Base-by-base conservation (phyloP, 129 eudicot species). In the Flaveria robusta region DNA sequence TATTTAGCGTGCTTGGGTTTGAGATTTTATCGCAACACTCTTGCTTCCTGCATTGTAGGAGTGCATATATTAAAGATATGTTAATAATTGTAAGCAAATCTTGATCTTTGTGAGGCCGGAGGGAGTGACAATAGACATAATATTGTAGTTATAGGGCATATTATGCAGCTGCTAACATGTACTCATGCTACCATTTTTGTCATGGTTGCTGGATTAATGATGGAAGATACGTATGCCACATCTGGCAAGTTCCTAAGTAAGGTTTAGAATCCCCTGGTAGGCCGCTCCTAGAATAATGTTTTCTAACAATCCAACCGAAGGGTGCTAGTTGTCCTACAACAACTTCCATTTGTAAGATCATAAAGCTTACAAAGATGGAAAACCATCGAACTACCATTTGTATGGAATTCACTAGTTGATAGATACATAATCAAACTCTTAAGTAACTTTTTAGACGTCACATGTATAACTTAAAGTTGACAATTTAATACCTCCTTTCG, bases 41-140 rank as follows among this genome's bases (percentile, higher is more conserved):
- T 71, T 71, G 65, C 31, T 52, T 51, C 76, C 27, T 71, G 46
- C 27, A 71, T n/a, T 34, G 23, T 34, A 31, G 13, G 51, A 58
- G 55, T 68, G 4, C 12, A 19, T 31, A 41, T 68, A 19, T 43
- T 68, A 5, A 18, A 58, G 68, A 22, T 42, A 9, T 58, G 27
- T 41, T 22, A 12, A 13, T 74, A 39, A 15, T 5, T 41, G 77
- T 58, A 58, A 66, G 42, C 3, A 13, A 39, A 7, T 34, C 74
- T 58, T 52, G 68, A 58, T 73, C 15, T 56, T 58, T 73, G 43
- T 41, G 69, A 41, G 26, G 43, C 55, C 22, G 55, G 54, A 41
- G 68, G 52, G 68, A 56, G 41, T 58, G 56, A 58, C 15, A 22
- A 14, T 73, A 22, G 56, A 37, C 5, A 24, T 37, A 2, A 45